These are phyloP conservation scores for Umbelopsis sp. DNA, from an alignment of 192 early-diverging fungal species.

Conservation along the genomic window DNA sequence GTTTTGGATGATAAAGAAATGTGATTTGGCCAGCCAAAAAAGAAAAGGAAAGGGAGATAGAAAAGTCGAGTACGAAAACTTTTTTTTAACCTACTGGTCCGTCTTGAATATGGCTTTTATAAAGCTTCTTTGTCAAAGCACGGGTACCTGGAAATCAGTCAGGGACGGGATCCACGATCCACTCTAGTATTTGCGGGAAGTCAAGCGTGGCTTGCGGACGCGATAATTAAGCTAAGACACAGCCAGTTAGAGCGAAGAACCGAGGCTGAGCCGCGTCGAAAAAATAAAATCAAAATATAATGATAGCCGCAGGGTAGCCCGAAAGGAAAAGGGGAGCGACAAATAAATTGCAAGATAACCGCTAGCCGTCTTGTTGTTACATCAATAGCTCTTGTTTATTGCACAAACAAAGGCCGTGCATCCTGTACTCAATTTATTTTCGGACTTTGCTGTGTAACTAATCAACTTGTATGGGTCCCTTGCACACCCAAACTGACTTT, in stretches of 20 bases:
- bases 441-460: conserved; percentile 12
- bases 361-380: too few relatives aligned
- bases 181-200: neutral
- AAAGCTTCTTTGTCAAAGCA: neutral
- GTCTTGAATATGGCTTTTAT: neutral
- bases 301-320: neutral
- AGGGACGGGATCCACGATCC: conserved; percentile 13
- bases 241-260: neutral
- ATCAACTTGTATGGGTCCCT: neutral
- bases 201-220: conserved; percentile 4
- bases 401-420: conserved; percentile 16
- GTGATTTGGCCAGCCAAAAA: neutral
- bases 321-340: neutral
- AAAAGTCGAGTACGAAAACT: neutral
- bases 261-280: too few relatives aligned
- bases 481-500: neutral
- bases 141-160: neutral
- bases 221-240: conserved; percentile 13
- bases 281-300: too few relatives aligned
- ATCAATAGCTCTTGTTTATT: neutral
- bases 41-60: neutral
- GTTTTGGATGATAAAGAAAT: neutral
- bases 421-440: neutral
- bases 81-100: neutral
- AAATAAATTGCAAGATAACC: neutral